A percentile compares a stretch with the other conserved stretches of the same genome.
Evolutionary conservation across 768 basidiomycete genomes (phyloP).

Genomic region (Leccinum uliginosum): DNA sequence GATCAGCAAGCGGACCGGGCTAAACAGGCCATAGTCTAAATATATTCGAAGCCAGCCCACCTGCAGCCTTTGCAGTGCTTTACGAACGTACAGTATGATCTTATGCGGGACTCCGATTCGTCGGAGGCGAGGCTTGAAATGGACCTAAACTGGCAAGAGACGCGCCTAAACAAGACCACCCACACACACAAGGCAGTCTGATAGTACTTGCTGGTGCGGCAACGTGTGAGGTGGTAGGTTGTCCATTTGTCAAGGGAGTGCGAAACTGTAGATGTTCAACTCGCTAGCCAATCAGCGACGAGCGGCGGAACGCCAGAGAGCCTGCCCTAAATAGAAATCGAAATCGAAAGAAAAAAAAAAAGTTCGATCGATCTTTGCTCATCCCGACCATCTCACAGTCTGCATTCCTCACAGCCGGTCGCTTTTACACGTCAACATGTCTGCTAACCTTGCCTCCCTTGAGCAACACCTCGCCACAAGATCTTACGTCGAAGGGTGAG

Average conservation of each 20-base stretch:
- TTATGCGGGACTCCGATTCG: not conserved
- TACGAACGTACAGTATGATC: not conserved
- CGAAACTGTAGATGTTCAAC: not conserved
- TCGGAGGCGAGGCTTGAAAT: not conserved
- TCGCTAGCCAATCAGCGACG: slow-evolving; percentile 12
- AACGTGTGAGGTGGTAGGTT: not conserved
- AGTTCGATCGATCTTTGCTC: slow-evolving; percentile 25
- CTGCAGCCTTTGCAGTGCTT: not conserved
- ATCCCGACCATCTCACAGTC: slow-evolving; percentile 26
- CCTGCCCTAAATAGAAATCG: slow-evolving; percentile 33
- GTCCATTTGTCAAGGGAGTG: not conserved
- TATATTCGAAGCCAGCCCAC: not conserved
- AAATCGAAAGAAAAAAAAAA: slow-evolving; percentile 16
- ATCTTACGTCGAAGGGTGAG: slow-evolving; percentile 92
- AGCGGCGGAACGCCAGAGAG: not conserved
- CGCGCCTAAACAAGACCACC: not conserved
- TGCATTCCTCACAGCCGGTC: slow-evolving; percentile 1
- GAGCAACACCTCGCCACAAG: slow-evolving; percentile 83
- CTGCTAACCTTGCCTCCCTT: slow-evolving; percentile 65
- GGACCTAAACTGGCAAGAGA: not conserved
- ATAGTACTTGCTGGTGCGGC: not conserved
- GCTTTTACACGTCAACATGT: slow-evolving; percentile 42
- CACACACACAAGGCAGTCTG: not conserved
- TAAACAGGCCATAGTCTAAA: not conserved
- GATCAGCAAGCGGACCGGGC: not conserved